A percentile compares a stretch with the other conserved stretches of the same genome.
Conservation (phyloP, 176 grass and related monocot species). For the Chloris gayana region DNA sequence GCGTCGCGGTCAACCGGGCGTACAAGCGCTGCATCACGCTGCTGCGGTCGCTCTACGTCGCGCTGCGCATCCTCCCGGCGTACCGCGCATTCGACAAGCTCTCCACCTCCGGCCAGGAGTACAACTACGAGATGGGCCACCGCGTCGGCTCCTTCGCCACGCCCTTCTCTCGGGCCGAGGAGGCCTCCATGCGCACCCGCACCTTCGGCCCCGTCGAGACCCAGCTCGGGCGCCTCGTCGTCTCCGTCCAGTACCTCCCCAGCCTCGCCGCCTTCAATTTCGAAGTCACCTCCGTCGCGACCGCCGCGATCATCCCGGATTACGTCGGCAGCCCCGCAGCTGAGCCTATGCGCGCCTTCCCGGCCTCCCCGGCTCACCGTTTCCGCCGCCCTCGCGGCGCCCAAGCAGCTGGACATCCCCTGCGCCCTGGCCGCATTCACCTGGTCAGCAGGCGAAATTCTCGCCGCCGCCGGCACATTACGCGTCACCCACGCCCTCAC, state of each 20-base stretch:
- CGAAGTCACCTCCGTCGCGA: slow-evolving; percentile 56
- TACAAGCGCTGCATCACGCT: slow-evolving; percentile 88
- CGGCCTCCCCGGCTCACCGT: slow-evolving; percentile 48
- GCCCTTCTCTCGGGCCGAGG: slow-evolving; percentile 82
- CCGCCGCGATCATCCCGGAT: slow-evolving; percentile 73
- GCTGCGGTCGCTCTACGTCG: slow-evolving; percentile 68
- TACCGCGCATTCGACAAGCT: slow-evolving; percentile 73
- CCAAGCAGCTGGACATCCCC: slow-evolving; percentile 64
- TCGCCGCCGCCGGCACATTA: slow-evolving; percentile 63
- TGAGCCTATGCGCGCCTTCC: slow-evolving; percentile 71
- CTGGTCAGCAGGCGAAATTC: slow-evolving; percentile 58
- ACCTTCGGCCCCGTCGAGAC: slow-evolving; percentile 70
- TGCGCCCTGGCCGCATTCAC: slow-evolving; percentile 46
- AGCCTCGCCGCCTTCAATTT: slow-evolving; percentile 73
- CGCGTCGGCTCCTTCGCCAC: slow-evolving; percentile 73
- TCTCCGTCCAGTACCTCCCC: slow-evolving; percentile 80
- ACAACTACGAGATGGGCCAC: slow-evolving; percentile 83
- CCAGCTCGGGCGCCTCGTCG: slow-evolving; percentile 71
- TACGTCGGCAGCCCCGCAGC: slow-evolving; percentile 83
- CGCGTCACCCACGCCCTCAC: slow-evolving; percentile 77
- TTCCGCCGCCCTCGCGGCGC: slow-evolving; percentile 35
- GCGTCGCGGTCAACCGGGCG: slow-evolving; percentile 60
- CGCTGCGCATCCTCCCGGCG: slow-evolving; percentile 77
- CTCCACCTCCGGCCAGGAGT: slow-evolving; percentile 60
- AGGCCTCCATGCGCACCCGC: slow-evolving; percentile 55